These are phyloP conservation scores for Lactifluus hygrophoroides DNA, from an alignment of 768 basidiomycete genomes.

Conservation along the genomic window DNA sequence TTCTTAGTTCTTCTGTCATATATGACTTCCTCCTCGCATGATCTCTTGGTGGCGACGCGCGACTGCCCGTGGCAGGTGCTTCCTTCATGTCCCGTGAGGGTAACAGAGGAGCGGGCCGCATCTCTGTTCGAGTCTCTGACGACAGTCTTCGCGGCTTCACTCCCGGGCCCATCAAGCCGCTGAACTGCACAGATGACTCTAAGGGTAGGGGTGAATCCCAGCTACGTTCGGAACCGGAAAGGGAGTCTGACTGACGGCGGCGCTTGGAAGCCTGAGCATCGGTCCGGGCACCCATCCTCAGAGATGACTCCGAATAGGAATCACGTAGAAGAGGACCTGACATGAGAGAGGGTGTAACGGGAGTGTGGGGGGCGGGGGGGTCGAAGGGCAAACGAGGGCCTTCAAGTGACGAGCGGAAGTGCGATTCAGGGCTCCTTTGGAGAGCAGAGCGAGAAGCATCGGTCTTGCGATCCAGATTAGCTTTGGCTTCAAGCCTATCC, in stretches of 20 bases:
- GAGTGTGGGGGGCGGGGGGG: constrained; percentile 5
- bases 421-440: constrained; percentile 4
- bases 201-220: constrained; percentile 5
- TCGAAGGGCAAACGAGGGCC: constrained; percentile 2
- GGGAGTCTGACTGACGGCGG: constrained; percentile 8
- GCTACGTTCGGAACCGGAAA: constrained; percentile 6
- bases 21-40: not conserved
- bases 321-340: constrained; percentile 7
- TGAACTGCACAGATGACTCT: constrained; percentile 6
- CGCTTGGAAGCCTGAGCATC: constrained; percentile 8
- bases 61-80: not conserved
- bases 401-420: constrained; percentile 1
- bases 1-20: not conserved
- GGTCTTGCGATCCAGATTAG: not conserved
- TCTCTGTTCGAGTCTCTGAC: constrained; percentile 9
- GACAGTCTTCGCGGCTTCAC: constrained; percentile 12
- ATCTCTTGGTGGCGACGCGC: constrained; percentile 4
- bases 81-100: constrained; percentile 1
- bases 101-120: not conserved
- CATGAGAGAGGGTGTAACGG: constrained; percentile 4
- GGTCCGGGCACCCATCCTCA: constrained; percentile 3
- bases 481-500: constrained; percentile 36
- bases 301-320: constrained; percentile 15
- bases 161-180: constrained; percentile 10
- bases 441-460: constrained; percentile 1